phyloP scores from a whole-genome alignment of 1,139 yeast genomes.

The Sugiyamaella sp. region DNA sequence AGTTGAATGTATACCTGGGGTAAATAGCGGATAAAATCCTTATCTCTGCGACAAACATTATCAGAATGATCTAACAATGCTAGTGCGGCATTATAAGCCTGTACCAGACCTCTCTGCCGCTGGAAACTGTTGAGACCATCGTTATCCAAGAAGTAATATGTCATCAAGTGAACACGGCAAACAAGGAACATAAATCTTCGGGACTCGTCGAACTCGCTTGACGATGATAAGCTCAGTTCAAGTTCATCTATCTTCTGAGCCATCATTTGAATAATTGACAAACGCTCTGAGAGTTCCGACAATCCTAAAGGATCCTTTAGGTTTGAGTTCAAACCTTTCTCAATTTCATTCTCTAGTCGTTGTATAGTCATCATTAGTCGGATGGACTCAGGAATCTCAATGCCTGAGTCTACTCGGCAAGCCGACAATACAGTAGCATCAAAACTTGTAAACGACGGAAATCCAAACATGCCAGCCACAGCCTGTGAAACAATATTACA shows the following conservation, averaged over 20 bases:
- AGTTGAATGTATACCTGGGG: constrained; percentile 82
- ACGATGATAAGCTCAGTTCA: constrained; percentile 53
- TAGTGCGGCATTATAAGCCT: constrained; percentile 77
- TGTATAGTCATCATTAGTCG: constrained; percentile 80
- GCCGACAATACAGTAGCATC: constrained; percentile 69
- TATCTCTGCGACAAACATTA: constrained; percentile 60
- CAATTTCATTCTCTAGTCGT: constrained; percentile 82
- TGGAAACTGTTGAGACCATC: constrained; percentile 56
- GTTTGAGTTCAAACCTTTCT: constrained; percentile 73
- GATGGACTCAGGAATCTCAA: constrained; percentile 61
- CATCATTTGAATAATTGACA: constrained; percentile 72
- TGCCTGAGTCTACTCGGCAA: constrained; percentile 47
- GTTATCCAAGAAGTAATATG: constrained; percentile 78
- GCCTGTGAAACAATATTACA: constrained; percentile 89
- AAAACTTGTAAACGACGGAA: constrained; percentile 87
- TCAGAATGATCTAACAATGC: constrained; percentile 69
- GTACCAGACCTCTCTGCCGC: constrained; percentile 71
- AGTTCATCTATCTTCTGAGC: constrained; percentile 73
- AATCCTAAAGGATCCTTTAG: constrained; percentile 69
- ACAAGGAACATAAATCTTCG: constrained; percentile 69
- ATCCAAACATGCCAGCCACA: constrained; percentile 90
- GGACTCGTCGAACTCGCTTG: constrained; percentile 58
- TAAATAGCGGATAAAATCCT: constrained; percentile 68
- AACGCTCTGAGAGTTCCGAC: constrained; percentile 63
- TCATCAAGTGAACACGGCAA: constrained; percentile 74